Conservation (phyloP, 2,329 filamentous ascomycete species). For the Sporothrix variecibatus region DNA sequence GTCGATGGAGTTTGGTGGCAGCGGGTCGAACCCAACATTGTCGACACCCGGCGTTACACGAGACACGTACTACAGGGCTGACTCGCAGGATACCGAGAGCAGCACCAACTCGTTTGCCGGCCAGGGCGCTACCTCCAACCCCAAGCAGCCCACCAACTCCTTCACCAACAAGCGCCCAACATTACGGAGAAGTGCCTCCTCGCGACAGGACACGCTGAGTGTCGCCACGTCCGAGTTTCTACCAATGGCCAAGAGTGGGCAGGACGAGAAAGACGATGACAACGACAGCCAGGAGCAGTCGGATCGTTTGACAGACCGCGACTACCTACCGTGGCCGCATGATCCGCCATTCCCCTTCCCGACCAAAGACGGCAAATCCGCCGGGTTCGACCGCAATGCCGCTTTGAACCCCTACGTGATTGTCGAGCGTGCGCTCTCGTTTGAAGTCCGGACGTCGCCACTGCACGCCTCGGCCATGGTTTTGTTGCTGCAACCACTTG, state of each 20-base stretch:
- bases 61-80: conserved; percentile 26
- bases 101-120: conserved; percentile 18
- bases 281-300: conserved; percentile 25
- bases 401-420: conserved; percentile 60
- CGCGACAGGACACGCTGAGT: conserved; percentile 14
- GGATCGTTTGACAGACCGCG: conserved; percentile 53
- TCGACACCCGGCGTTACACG: neutral
- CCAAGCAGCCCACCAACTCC: conserved; percentile 5
- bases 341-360: conserved; percentile 59
- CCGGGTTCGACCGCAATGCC: conserved; percentile 28
- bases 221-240: conserved; percentile 17
- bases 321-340: conserved; percentile 60
- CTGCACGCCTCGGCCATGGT: conserved; percentile 63
- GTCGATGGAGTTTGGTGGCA: conserved; percentile 26
- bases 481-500: conserved; percentile 59
- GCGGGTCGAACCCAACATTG: conserved; percentile 24
- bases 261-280: neutral
- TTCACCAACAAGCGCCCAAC: conserved; percentile 9
- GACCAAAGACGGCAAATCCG: conserved; percentile 2
- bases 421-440: conserved; percentile 55
- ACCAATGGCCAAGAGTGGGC: neutral
- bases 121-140: neutral
- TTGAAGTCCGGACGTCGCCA: conserved; percentile 58
- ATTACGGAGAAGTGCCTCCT: conserved; percentile 21
- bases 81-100: conserved; percentile 27